Conservation (phyloP, 352 stramenopile species). For the Peronosclerospora sorghi region DNA sequence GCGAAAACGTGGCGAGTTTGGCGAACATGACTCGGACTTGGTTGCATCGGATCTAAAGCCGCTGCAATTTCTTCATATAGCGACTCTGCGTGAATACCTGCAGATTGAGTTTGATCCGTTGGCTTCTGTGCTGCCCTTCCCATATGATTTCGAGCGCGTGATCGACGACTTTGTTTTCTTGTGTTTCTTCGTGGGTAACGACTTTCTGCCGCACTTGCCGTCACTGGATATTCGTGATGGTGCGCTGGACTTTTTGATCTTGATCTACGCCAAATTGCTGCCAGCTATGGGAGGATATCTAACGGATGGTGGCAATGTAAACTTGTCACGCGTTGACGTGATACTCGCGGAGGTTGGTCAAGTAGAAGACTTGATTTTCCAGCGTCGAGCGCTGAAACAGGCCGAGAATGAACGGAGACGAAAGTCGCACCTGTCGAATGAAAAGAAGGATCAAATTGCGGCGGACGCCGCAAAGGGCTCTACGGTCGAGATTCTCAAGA, state of each 20-base stretch:
- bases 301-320: constrained; percentile 89
- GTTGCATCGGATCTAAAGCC: constrained; percentile 85
- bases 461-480: constrained; percentile 47
- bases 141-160: constrained; percentile 95
- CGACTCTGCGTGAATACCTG: constrained; percentile 90
- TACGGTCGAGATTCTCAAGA: constrained; percentile 74
- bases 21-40: constrained; percentile 62
- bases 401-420: constrained; percentile 62
- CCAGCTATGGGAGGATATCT: constrained; percentile 90
- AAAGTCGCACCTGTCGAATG: constrained; percentile 51
- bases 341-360: constrained; percentile 93
- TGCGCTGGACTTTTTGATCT: constrained; percentile 96
- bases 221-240: constrained; percentile 97
- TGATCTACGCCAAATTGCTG: constrained; percentile 90
- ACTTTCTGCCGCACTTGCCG: constrained; percentile 98
- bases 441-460: constrained; percentile 63
- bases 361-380: constrained; percentile 95
- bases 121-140: constrained; percentile 78
- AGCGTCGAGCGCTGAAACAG: constrained; percentile 74
- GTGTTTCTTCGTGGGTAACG: constrained; percentile 99
- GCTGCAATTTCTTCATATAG: constrained; percentile 89
- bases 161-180: constrained; percentile 99
- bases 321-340: constrained; percentile 92
- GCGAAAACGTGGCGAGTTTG: constrained; percentile 76
- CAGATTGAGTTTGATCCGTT: constrained; percentile 88